phyloP scores from a whole-genome alignment of 306 rosid genomes.

The Cotoneaster glaucophyllus region DNA sequence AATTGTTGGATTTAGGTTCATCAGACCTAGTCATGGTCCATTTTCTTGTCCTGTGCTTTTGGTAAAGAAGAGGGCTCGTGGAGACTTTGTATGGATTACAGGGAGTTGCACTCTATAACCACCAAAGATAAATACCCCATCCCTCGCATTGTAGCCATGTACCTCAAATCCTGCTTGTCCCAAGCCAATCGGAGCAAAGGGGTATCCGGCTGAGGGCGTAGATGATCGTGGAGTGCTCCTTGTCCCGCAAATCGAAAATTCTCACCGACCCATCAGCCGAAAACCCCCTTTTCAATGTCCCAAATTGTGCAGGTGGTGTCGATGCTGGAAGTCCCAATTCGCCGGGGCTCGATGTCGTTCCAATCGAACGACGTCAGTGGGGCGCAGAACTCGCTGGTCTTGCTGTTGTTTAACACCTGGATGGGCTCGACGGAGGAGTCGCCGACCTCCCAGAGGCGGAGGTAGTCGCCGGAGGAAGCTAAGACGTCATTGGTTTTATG shows the following conservation, averaged over 20 bases:
- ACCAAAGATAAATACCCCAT: too few species aligned
- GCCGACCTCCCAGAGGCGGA: conserved; percentile 90
- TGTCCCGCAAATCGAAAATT: conserved; percentile 79
- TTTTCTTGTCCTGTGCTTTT: too few species aligned
- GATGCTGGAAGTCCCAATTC: conserved; percentile 86
- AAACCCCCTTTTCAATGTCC: conserved; percentile 73
- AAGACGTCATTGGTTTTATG: conserved; percentile 49
- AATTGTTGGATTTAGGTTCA: too few species aligned
- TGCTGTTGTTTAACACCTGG: conserved; percentile 76
- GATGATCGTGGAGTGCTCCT: conserved; percentile 90
- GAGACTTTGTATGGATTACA: too few species aligned
- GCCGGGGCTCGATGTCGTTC: conserved; percentile 79
- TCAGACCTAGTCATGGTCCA: too few species aligned
- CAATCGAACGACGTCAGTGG: conserved; percentile 95
- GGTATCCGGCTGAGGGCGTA: conserved; percentile 89
- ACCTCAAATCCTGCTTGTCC: conserved; percentile 92
- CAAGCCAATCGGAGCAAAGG: conserved; percentile 89
- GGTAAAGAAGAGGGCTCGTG: too few species aligned
- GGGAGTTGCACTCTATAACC: too few species aligned
- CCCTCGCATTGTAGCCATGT: conserved; percentile 93
- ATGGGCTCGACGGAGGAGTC: conserved; percentile 57
- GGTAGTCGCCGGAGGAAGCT: conserved; percentile 95
- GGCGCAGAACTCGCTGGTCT: conserved; percentile 82
- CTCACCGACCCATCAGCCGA: conserved; percentile 95
- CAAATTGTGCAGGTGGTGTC: conserved; percentile 94